Conservation (phyloP, 148 eudicot species). For the Nyssa sinensis region DNA sequence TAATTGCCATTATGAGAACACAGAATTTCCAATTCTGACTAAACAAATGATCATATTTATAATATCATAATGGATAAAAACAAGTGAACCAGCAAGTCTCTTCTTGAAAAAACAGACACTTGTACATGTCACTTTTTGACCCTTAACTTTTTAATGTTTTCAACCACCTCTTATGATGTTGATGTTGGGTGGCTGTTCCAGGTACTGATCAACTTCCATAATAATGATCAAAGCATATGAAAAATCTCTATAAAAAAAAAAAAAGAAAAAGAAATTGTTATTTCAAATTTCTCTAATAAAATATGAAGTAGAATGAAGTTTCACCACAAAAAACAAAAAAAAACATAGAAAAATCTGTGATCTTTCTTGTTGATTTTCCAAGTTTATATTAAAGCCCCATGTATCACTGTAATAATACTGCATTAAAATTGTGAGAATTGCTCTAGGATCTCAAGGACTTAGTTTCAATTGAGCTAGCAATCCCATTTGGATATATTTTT, state of each 20-base stretch:
- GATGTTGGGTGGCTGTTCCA: not conserved
- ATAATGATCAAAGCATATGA: not conserved
- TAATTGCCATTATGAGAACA: no score
- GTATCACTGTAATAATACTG: no score
- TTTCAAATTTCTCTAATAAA: not conserved
- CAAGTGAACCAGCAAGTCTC: no score
- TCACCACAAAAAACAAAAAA: not conserved
- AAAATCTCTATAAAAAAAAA: not conserved
- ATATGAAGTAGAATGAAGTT: not conserved
- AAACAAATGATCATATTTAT: no score
- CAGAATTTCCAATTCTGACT: no score
- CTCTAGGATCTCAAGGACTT: no score
- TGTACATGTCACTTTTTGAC: not conserved
- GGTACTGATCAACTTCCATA: not conserved
- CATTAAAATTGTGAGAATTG: no score
- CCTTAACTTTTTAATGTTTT: not conserved
- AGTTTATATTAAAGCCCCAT: no score
- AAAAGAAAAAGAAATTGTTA: not conserved
- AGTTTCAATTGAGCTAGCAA: no score
- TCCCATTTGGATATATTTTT: no score
- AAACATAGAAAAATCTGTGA: not conserved
- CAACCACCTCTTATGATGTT: not conserved
- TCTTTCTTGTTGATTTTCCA: not conserved
- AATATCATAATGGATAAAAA: no score
- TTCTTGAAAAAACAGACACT: no score